Evolutionary conservation across 257 asterid species (phyloP).

Genomic region (Cynanchum wilfordii): DNA sequence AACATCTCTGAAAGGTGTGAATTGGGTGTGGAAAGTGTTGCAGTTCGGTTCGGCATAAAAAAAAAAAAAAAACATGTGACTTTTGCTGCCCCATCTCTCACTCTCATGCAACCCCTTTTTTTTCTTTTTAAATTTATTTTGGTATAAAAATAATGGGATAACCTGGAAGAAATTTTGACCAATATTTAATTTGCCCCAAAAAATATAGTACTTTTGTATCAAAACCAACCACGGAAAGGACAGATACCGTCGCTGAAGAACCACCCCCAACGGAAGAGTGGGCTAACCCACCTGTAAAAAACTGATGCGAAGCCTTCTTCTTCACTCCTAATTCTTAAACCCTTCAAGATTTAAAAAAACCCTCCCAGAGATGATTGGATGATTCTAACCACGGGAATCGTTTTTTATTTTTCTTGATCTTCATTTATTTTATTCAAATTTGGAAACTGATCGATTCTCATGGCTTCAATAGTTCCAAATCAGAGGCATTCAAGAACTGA

Average conservation of each 20-base stretch:
- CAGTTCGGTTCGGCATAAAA: neutral
- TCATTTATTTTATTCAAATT: neutral
- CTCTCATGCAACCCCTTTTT: neutral
- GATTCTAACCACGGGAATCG: neutral
- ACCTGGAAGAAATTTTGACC: no score
- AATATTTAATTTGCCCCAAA: no score
- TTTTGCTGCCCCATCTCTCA: neutral
- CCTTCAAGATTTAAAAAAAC: neutral
- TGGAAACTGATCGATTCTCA: neutral
- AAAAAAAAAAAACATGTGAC: neutral
- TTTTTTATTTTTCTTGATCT: neutral
- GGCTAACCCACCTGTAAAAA: neutral
- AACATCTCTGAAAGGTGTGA: neutral
- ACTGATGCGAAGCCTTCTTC: neutral
- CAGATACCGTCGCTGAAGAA: neutral
- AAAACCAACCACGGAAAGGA: no score
- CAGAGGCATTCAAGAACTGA: conserved; percentile 23
- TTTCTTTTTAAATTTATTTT: no score
- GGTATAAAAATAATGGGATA: no score
- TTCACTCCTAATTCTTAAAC: neutral
- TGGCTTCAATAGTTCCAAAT: conserved; percentile 23
- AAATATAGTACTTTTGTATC: no score
- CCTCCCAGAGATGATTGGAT: neutral
- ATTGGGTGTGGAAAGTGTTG: neutral
- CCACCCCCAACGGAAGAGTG: neutral